Evolutionary conservation across 495 filamentous ascomycete genomes (phyloP), one percentile per base, ranked within the genome.

Genomic region (Beverwykella pulmonaria): DNA sequence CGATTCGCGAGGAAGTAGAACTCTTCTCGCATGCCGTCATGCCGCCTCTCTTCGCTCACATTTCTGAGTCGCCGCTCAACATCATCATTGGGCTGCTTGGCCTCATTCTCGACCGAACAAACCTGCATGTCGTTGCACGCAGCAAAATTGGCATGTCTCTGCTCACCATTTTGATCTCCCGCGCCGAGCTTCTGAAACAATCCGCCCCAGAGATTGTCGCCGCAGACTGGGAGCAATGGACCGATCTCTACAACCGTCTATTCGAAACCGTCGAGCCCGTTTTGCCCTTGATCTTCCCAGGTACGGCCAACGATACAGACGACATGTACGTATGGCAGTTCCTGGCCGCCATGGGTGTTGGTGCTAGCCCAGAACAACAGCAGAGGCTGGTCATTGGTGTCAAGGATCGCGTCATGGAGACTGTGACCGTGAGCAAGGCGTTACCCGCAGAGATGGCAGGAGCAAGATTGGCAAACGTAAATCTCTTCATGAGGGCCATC

Each of bases 251-350:
- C 77, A 91, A 91, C 59, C 82, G 83, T 4, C 84, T 98, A 52
- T 98, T 98, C 75, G 92, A 95, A 72, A 82, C 85, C 6, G 79
- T 97, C 20, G 93, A 98, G 75, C 90, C 90, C 15, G 84, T 86
- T 12, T 84, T 98, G 39, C 88, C 86, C 0, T 82, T 89, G 58
- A 87, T 97, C 59, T 98, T 98, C 85, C 92, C 92, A 0, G 87
- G 88, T 19, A 86, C 88, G 5, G 90, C 93, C 66, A 67, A 73
- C 29, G 72, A 74, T 22, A 56, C 68, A 2, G 74, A 76, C 49
- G 94, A 98, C 73, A 87, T 94, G 70, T 95, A 97, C 71, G 92
- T 97, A 17, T 98, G 94, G 94, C 92, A 97, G 76, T 97, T 98
- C 77, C 82, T 98, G 64, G 94, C 94, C 19, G 92, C 93, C 9